Conservation (phyloP, 371 early-diverging fungal species). For the Enterocytospora artemiae region DNA sequence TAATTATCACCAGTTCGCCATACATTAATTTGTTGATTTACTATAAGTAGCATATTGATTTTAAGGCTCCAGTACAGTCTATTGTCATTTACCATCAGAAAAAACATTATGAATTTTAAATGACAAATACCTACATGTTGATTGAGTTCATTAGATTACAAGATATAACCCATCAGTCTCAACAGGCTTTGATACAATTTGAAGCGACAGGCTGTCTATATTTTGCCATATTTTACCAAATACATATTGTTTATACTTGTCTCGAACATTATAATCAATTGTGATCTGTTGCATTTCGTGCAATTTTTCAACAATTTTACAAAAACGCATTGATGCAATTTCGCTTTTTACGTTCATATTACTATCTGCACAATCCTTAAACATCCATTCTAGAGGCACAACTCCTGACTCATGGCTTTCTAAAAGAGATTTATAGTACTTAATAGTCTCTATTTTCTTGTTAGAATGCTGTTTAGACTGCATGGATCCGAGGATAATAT, state of each 20-base stretch:
- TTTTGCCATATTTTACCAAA: slow-evolving; percentile 9
- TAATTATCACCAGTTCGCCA: too few species aligned
- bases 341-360: slow-evolving; percentile 23
- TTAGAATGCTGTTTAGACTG: slow-evolving; percentile 5
- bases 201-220: not conserved
- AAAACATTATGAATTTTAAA: too few species aligned
- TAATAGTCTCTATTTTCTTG: slow-evolving; percentile 1
- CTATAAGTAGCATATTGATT: too few species aligned
- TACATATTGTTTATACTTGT: slow-evolving; percentile 16
- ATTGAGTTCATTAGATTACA: too few species aligned
- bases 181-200: too few species aligned
- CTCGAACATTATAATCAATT: not conserved
- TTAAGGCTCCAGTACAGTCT: too few species aligned
- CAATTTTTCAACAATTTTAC: slow-evolving; percentile 26
- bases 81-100: too few species aligned
- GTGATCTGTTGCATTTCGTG: slow-evolving; percentile 26
- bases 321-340: slow-evolving; percentile 30
- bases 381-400: slow-evolving; percentile 27
- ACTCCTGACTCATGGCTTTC: slow-evolving; percentile 4
- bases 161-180: too few species aligned
- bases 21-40: too few species aligned
- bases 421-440: slow-evolving; percentile 5
- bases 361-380: slow-evolving; percentile 33
- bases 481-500: slow-evolving; percentile 3
- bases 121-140: too few species aligned